A percentile compares a stretch with the other conserved stretches of the same genome.
Evolutionary conservation across 1,284 basidiomycete species (phyloP).

Genomic region (Neotropicomus parvogracilis): DNA sequence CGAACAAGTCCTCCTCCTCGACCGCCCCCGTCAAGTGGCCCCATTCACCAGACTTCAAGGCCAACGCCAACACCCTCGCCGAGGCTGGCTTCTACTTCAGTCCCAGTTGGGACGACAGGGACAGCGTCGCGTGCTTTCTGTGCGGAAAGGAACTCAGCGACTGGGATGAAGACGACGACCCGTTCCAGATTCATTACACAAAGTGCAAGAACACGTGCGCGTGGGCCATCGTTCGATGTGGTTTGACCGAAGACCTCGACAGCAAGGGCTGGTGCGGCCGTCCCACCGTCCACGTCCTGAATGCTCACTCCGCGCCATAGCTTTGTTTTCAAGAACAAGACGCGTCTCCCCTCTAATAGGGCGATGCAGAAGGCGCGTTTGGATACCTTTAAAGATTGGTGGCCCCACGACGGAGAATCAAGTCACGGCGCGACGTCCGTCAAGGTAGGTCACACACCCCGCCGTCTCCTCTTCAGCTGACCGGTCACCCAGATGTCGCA

Average conservation of each 20-base stretch:
- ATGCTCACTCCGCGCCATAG: conserved; percentile 36
- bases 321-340: conserved; percentile 51
- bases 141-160: conserved; percentile 74
- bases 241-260: conserved; percentile 53
- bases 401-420: conserved; percentile 66
- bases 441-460: conserved; percentile 47
- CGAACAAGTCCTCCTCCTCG: conserved; percentile 36
- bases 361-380: conserved; percentile 65
- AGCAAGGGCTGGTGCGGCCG: conserved; percentile 50
- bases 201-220: conserved; percentile 62
- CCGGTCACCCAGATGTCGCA: conserved; percentile 61
- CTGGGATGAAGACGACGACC: conserved; percentile 80
- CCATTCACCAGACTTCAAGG: conserved; percentile 54
- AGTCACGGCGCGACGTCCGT: conserved; percentile 68
- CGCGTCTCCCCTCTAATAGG: conserved; percentile 62
- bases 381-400: conserved; percentile 64
- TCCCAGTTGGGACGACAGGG: conserved; percentile 57
- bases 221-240: conserved; percentile 77
- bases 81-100: conserved; percentile 81
- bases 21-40: conserved; percentile 58
- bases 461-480: conserved; percentile 2
- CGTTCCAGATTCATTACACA: conserved; percentile 69
- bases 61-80: conserved; percentile 68
- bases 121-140: conserved; percentile 72
- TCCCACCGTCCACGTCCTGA: background rate